Evolutionary conservation across 2,329 filamentous ascomycete species (phyloP), one percentile per base, ranked within the genome.

Genomic region (Aspergillus quadrilineatus): DNA sequence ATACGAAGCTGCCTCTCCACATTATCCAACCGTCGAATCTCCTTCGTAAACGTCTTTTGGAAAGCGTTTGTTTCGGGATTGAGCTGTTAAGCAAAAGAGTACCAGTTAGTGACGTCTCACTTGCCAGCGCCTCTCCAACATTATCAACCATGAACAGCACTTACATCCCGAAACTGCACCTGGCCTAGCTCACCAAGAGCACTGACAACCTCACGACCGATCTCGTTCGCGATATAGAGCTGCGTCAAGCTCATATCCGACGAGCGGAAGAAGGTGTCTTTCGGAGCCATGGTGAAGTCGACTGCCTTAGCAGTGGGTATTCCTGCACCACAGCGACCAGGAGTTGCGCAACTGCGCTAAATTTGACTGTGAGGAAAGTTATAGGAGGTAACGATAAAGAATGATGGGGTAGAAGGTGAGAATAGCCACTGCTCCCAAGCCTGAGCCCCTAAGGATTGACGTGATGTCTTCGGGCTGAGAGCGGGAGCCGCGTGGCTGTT

Each of bases 201-300:
- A 72, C 92, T 96, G 62, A 97, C 92, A 68, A 97, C 93, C 80
- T 99, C 95, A 73, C 94, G 87, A 68, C 94, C 93, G 67, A 99
- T 97, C 82, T 99, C 94, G 75, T 97, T 97, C 71, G 94, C 91
- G 70, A 99, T 95, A 79, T 97, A 99, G 71, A 99, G 89, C 87
- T 99, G 94, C 72, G 96, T 96, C 88, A 99, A 89, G 84, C 92
- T 97, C 94, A 99, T 99, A 78, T 97, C 90, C 90, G 92, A 90
- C 75, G 94, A 99, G 85, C 95, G 93, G 87, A 99, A 97, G 82
- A 97, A 90, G 77, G 92, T 96, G 80, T 97, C 92, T 80, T 90
- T 80, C 52, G 81, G 78, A 77, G 80, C 84, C 85, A 87, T 87
- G 74, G 61, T 72, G 69, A 64, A 50, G 63, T 42, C 44, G 61